Evolutionary conservation across 2,329 filamentous ascomycete species (phyloP).

Genomic region (Aspergillus unguis): DNA sequence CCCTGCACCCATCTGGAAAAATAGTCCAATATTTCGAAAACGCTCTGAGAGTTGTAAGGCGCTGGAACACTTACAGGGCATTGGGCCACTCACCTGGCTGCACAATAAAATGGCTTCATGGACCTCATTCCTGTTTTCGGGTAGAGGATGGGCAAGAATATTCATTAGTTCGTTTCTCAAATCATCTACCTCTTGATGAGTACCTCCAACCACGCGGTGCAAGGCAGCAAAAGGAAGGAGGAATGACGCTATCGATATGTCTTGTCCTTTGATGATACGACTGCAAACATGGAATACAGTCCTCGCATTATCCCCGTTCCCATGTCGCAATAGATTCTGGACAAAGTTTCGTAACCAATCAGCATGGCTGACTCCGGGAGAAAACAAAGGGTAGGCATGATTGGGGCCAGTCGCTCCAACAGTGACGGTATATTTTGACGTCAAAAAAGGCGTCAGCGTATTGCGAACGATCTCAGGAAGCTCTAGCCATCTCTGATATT

Average conservation of each 20-base stretch:
- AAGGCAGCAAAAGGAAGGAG: slow-evolving; percentile 82
- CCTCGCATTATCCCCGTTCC: slow-evolving; percentile 68
- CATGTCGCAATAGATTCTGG: slow-evolving; percentile 75
- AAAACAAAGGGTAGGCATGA: slow-evolving; percentile 75
- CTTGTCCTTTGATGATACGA: slow-evolving; percentile 79
- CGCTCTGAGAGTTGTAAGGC: slow-evolving; percentile 54
- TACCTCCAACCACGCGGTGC: slow-evolving; percentile 75
- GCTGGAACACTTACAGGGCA: neutral
- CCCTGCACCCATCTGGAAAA: slow-evolving; percentile 84
- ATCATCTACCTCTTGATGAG: slow-evolving; percentile 59
- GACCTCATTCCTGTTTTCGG: slow-evolving; percentile 53
- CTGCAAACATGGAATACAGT: slow-evolving; percentile 78
- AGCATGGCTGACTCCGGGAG: slow-evolving; percentile 63
- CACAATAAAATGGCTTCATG: slow-evolving; percentile 77
- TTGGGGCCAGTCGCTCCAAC: slow-evolving; percentile 54
- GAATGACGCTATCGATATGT: slow-evolving; percentile 81
- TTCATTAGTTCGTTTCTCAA: slow-evolving; percentile 70
- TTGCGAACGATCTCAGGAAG: slow-evolving; percentile 76
- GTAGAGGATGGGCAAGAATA: slow-evolving; percentile 66
- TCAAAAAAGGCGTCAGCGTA: slow-evolving; percentile 82
- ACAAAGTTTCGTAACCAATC: slow-evolving; percentile 80
- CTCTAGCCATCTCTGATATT: slow-evolving; percentile 71
- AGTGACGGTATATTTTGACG: slow-evolving; percentile 74
- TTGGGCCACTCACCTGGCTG: slow-evolving; percentile 65
- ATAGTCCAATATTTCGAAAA: slow-evolving; percentile 90